Evolutionary conservation across 2,329 filamentous ascomycete species (phyloP).

Genomic region (Sarocladium oryzae): DNA sequence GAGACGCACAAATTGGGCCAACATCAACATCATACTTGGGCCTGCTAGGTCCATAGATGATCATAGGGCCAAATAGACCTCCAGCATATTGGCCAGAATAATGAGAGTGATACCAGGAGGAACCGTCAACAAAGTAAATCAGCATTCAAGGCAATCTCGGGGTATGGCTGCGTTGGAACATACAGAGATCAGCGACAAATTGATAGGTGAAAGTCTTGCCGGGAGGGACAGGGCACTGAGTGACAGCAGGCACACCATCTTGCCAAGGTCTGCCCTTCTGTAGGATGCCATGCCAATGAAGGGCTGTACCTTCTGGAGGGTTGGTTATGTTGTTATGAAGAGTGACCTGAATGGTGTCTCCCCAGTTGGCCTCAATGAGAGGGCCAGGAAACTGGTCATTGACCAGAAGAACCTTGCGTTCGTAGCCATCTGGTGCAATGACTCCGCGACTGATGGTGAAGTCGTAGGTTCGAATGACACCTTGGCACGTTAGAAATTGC

Average conservation of each 20-base stretch:
- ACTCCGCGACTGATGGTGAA: conserved; percentile 44
- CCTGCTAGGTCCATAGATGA: conserved; percentile 47
- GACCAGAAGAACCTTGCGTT: conserved; percentile 48
- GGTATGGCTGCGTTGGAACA: background rate
- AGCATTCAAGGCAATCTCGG: background rate
- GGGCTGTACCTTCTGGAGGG: conserved; percentile 38
- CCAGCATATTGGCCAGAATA: conserved; percentile 53
- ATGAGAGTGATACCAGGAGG: conserved; percentile 55
- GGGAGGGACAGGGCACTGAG: conserved; percentile 62
- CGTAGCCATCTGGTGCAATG: conserved; percentile 51
- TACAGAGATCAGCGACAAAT: conserved; percentile 42
- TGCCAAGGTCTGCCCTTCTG: conserved; percentile 44
- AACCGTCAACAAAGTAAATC: conserved; percentile 30
- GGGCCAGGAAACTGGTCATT: conserved; percentile 64
- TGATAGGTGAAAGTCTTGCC: conserved; percentile 47
- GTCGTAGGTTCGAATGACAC: conserved; percentile 46
- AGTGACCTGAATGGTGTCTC: conserved; percentile 56
- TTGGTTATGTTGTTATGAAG: conserved; percentile 61
- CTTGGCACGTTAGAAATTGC: background rate
- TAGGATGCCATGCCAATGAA: conserved; percentile 51
- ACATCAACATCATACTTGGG: conserved; percentile 57
- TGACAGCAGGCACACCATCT: conserved; percentile 44
- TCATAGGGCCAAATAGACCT: conserved; percentile 54
- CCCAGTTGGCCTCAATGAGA: conserved; percentile 57
- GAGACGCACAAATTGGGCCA: conserved; percentile 35